Conservation (phyloP, 306 rosid species). For the Lathyrus sativus region DNA sequence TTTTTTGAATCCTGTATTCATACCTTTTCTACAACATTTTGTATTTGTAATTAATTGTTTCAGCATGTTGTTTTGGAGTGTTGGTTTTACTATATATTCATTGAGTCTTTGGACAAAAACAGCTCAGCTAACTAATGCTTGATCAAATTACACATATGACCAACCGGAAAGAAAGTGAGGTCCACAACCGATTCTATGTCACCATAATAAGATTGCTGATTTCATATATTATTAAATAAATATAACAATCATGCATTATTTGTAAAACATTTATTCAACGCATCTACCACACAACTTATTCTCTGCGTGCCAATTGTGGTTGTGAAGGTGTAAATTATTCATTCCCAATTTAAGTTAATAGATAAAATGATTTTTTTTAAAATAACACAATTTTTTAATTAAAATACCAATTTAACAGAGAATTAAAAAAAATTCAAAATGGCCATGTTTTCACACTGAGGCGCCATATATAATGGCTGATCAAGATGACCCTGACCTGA, state of each 20-base stretch:
- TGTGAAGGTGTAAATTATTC: background rate
- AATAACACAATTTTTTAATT: too few species aligned
- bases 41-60: background rate
- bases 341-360: background rate
- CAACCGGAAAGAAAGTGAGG: slow-evolving; percentile 23
- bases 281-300: slow-evolving; percentile 6
- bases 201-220: background rate
- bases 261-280: slow-evolving; percentile 10
- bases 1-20: background rate
- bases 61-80: slow-evolving; percentile 7
- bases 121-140: slow-evolving; percentile 36
- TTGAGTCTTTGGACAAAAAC: slow-evolving; percentile 39
- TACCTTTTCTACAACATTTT: slow-evolving; percentile 7
- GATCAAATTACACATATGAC: background rate
- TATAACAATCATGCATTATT: slow-evolving; percentile 18
- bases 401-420: too few species aligned
- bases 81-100: background rate
- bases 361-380: too few species aligned
- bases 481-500: too few species aligned
- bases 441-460: too few species aligned
- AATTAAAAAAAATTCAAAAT: too few species aligned
- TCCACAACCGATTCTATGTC: slow-evolving; percentile 18
- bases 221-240: slow-evolving; percentile 18
- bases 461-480: too few species aligned
- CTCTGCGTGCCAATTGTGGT: slow-evolving; percentile 23